Base-by-base conservation (phyloP, 75 land plant species). In the Chamaecyparis obtusa region DNA sequence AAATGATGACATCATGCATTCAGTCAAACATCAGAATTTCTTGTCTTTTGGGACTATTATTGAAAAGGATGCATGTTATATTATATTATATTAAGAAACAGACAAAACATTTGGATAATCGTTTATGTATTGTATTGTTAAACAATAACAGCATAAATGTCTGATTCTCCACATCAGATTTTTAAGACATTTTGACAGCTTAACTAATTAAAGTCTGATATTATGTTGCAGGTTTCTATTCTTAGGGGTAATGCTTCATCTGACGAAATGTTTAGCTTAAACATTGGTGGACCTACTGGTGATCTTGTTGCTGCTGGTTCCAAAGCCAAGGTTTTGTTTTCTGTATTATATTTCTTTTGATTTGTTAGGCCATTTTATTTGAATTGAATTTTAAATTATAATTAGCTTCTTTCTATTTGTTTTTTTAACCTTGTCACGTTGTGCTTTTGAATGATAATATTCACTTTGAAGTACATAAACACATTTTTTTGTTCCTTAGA, bases 271-370 rank as follows among this genome's bases (percentile, higher is more conserved):
- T 98, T 90, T 87, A 96, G 98, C 89, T 93, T 96, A 39, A 90
- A 87, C 33, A 87, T 94, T 92, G 99, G 97, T 80, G 97, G 98
- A 5, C 85, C 93, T 44, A 88, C 86, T 85, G 89, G 91, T 85
- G 90, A 95, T 87, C 93, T 98, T 88, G 89, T 96, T 83, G 98
- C 97, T 86, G 95, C 93, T 79, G 99, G 99, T 33, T 89, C 92
- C 85, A 90, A 93, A 48, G 89, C 98, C 35, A 91, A 94, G 96
- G 99, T 98, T 88, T 44, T 33, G 8, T 24, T 43, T 57, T 54
- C 85, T 81, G 10, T 43, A 43, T 46, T 81, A n/a, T 44, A n/a
- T 81, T n/a, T 81, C 83, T 81, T 24, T 11, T n/a, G 83, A 81
- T 81, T 1, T n/a, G 10, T n/a, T 81, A 81, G 41, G 51, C 32